These are phyloP conservation scores for Liquidambar formosana DNA, from an alignment of 164 flowering plant species.

Conservation along the genomic window DNA sequence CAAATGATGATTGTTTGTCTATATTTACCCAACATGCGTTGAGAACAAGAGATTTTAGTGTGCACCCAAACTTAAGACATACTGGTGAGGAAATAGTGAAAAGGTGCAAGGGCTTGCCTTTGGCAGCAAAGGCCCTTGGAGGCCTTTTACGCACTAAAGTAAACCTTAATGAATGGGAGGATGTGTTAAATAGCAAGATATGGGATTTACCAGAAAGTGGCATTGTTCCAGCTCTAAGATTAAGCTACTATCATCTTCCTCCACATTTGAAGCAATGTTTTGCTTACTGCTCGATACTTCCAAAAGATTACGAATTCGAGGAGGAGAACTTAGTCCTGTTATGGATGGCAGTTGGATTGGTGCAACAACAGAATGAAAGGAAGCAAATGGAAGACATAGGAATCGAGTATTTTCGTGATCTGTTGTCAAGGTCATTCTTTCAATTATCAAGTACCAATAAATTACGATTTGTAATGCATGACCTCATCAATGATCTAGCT, in stretches of 20 bases:
- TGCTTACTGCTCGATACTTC: no score
- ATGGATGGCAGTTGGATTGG: no score
- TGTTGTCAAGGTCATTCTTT: no score
- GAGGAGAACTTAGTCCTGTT: no score
- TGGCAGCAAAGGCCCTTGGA: constrained; percentile 30
- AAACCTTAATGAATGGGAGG: constrained; percentile 17
- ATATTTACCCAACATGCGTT: constrained; percentile 29
- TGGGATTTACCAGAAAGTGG: constrained; percentile 16
- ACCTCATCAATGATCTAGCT: no score
- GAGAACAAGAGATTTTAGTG: background rate
- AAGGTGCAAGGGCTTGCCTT: constrained; percentile 36
- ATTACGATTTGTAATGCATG: no score
- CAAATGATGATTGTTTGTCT: constrained; percentile 26
- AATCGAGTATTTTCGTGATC: no score
- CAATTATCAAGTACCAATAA: no score
- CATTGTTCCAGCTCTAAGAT: constrained; percentile 15
- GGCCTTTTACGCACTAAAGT: constrained; percentile 13
- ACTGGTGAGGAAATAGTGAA: constrained; percentile 15
- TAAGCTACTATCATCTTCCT: constrained; percentile 29
- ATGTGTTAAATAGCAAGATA: constrained; percentile 15
- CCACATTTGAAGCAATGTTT: background rate
- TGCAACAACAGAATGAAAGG: no score
- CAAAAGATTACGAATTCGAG: no score
- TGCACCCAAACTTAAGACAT: background rate
- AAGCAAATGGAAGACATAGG: no score